Base-by-base conservation (phyloP, 2,329 filamentous ascomycete genomes). In the Didymella arachidicola region DNA sequence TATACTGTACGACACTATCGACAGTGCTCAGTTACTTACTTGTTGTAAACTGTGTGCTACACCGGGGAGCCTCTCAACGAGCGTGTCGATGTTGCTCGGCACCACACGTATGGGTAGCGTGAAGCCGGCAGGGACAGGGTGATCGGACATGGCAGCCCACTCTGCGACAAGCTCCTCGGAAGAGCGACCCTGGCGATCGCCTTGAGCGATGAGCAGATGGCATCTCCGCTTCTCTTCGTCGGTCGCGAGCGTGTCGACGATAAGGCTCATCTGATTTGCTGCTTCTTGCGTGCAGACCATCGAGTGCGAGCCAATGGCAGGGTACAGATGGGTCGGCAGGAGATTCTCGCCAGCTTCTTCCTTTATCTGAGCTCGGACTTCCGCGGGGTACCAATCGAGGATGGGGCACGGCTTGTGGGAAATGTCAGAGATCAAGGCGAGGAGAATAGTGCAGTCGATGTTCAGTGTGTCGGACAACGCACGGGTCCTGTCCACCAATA, bases 391-490 rank as follows among this genome's bases (percentile, higher is more conserved):
- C 73, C 79, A 81, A n/a, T 82, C 80, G 32, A 82, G 78, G 44
- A 82, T 79, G 2, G 75, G 67, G 27, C 79, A 78, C 36, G 76
- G 70, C 32, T 77, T 77, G 70, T 93, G 89, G 2, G 88, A 89
- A 26, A 93, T 86, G 67, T 93, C 90, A 0, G 89, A 92, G 1
- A 89, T 84, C 2, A 93, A 79, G 4, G 89, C 89, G 5, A 93
- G 83, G 6, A 93, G 81, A 45, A 92, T 85, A 1, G 89, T 92
- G 53, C 86, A 88, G 72, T 89, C 87, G 54, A 89, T 82, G 67
- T 89, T 87, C 27, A 88, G 67, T 0, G 75, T 79, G 2, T 77
- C 62, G 1, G 81, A 78, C 29, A 82, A 74, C 5, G 65, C 64
- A 3, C 74, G 67, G 7, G 75, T 78, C 7, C 72, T 71, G 60